A percentile compares a stretch with the other conserved stretches of the same genome.
Conservation (phyloP, 2,329 filamentous ascomycete species). For the Ophiobolus disseminans region DNA sequence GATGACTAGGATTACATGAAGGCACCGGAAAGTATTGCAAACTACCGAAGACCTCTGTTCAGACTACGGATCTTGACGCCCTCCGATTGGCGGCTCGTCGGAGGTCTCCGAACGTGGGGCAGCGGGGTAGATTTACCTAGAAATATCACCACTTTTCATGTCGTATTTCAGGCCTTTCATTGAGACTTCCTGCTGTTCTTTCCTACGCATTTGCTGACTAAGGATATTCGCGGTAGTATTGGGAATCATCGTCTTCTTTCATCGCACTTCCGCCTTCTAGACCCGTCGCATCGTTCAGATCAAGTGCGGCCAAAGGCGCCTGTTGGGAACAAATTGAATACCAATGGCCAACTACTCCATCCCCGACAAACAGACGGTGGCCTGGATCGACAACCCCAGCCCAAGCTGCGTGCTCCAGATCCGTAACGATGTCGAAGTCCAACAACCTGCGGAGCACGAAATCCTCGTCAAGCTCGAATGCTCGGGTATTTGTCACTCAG, state of each 20-base stretch:
- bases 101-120: conserved; percentile 3
- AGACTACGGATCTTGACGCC: background rate
- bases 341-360: conserved; percentile 18
- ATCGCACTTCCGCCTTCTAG: too few relatives aligned
- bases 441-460: conserved; percentile 49
- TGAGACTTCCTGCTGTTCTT: background rate
- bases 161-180: background rate
- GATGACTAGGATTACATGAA: background rate
- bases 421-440: conserved; percentile 45
- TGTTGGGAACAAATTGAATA: background rate
- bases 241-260: background rate
- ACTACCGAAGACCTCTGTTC: background rate
- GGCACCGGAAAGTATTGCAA: background rate
- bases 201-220: background rate
- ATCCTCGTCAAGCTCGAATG: conserved; percentile 57
- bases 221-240: background rate
- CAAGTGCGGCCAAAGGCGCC: background rate
- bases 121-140: background rate
- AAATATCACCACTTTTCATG: background rate
- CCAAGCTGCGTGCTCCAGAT: conserved; percentile 47
- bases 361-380: conserved; percentile 44
- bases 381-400: conserved; percentile 47
- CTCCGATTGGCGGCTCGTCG: conserved; percentile 1
- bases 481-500: conserved; percentile 58
- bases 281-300: background rate